A percentile compares a stretch with the other conserved stretches of the same genome.
Conservation (phyloP, 2,329 filamentous ascomycete species). For the Penicillium italicum region DNA sequence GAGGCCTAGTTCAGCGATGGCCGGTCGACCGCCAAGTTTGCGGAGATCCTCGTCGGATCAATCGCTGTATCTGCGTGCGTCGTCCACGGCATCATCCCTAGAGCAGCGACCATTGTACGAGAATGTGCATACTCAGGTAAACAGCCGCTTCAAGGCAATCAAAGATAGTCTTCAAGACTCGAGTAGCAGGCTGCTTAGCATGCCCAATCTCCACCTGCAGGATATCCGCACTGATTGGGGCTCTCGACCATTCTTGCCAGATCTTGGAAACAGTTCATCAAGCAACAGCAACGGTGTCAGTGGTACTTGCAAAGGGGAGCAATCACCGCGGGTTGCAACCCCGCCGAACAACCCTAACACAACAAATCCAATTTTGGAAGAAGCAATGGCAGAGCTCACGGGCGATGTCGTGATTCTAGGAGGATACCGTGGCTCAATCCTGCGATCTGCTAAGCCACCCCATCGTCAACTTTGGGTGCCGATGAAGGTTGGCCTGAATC, state of each 20-base stretch:
- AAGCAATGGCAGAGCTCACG: conserved; percentile 64
- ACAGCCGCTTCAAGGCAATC: conserved; percentile 84
- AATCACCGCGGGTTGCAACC: conserved; percentile 2
- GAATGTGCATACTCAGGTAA: conserved; percentile 77
- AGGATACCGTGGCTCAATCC: conserved; percentile 84
- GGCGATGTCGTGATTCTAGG: conserved; percentile 87
- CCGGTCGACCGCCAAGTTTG: conserved; percentile 38
- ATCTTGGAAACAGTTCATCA: conserved; percentile 21
- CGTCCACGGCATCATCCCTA: conserved; percentile 76
- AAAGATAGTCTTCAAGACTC: conserved; percentile 83
- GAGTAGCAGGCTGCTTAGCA: conserved; percentile 60
- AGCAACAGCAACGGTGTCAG: conserved; percentile 9
- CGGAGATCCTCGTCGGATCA: conserved; percentile 70
- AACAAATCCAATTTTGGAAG: conserved; percentile 50
- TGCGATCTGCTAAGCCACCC: conserved; percentile 76
- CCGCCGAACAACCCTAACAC: conserved; percentile 25
- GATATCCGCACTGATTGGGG: conserved; percentile 38
- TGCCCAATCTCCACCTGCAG: conserved; percentile 44
- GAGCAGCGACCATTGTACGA: conserved; percentile 80
- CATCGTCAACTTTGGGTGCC: conserved; percentile 92
- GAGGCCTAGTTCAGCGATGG: conserved; percentile 25
- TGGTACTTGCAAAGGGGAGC: conserved; percentile 11
- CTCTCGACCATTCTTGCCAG: conserved; percentile 32
- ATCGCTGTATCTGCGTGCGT: conserved; percentile 66
- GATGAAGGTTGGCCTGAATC: conserved; percentile 85